Base-by-base conservation (phyloP, 805 yeast species). In the Saccharomycopsis vini region DNA sequence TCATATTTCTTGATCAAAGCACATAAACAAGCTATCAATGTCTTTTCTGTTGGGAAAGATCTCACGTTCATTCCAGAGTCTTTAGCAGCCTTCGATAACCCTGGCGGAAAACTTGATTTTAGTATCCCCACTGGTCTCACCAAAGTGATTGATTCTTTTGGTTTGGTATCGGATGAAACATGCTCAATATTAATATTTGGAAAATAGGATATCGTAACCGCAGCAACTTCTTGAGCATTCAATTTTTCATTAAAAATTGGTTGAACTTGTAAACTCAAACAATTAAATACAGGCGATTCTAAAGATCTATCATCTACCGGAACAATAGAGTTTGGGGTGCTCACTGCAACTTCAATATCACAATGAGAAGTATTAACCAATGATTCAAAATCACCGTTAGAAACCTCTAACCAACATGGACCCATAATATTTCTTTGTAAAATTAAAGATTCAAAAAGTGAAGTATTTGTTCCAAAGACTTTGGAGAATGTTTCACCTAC, bases 331-430 rank as follows among this genome's bases (percentile, higher is more conserved):
- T 47, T 53, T 7, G 92, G 76, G 9, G 68, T 60, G 2, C 60
- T 55, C 1, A 84, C 73, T 1, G 79, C 63, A 2, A 83, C 75
- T 55, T 87, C 95, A n/a, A 84, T 70, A 44, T 75, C 74, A 62
- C 95, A 85, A 63, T 89, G 90, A 0, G 95, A 79, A 2, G 83
- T 71, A 55, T 79, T 81, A 42, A 69, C 72, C 33, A 80, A 60
- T 0, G 75, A 60, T 20, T 60, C 58, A 53, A 83, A 81, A 49
- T 80, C 78, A 39, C 80, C 81, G 40, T 74, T 71, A 35, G 71
- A 67, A 42, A 92, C 69, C 39, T 82, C 82, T 42, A 92, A 66
- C 98, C 98, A 92, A 60, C 97, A 88, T 3, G 98, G 98, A 7
- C 98, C 98, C 96, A 87, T 89, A 36, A 92, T 71, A 53, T 81